Conservation (phyloP, 2,329 filamentous ascomycete genomes). For the Pseudofabraea citricarpa region DNA sequence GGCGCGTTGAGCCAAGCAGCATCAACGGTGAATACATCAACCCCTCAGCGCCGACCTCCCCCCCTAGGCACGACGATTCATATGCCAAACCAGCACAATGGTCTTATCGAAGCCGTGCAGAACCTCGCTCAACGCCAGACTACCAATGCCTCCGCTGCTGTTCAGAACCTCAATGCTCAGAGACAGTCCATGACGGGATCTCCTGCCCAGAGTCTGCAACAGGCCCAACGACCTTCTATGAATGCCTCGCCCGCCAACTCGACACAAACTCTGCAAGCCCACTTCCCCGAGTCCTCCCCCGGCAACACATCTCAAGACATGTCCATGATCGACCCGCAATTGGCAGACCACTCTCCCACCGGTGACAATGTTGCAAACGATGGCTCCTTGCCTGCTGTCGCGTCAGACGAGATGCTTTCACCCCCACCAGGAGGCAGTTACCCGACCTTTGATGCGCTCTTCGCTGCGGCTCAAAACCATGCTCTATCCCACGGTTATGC, state of each 20-base stretch:
- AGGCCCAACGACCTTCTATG: conserved; percentile 14
- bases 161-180: conserved; percentile 17
- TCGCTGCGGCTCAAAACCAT: conserved; percentile 59
- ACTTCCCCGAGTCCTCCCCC: conserved; percentile 17
- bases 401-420: conserved; percentile 25
- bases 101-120: conserved; percentile 24
- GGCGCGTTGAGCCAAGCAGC: conserved; percentile 23
- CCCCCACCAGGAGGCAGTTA: conserved; percentile 58
- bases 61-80: conserved; percentile 26
- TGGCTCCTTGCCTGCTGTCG: conserved; percentile 17
- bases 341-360: conserved; percentile 25
- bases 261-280: conserved; percentile 15
- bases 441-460: conserved; percentile 58
- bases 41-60: conserved; percentile 26
- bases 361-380: conserved; percentile 9
- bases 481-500: conserved; percentile 64
- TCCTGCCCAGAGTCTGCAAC: conserved; percentile 11
- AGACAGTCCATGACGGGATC: conserved; percentile 4
- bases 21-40: conserved; percentile 15
- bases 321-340: conserved; percentile 29
- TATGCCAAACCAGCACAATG: conserved; percentile 23
- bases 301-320: conserved; percentile 20
- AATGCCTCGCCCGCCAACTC: conserved; percentile 21
- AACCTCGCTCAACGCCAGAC: conserved; percentile 20
- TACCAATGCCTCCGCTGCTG: conserved; percentile 23